These are phyloP conservation scores for Termitomyces sp. DNA, from an alignment of 768 basidiomycete genomes.

Conservation along the genomic window DNA sequence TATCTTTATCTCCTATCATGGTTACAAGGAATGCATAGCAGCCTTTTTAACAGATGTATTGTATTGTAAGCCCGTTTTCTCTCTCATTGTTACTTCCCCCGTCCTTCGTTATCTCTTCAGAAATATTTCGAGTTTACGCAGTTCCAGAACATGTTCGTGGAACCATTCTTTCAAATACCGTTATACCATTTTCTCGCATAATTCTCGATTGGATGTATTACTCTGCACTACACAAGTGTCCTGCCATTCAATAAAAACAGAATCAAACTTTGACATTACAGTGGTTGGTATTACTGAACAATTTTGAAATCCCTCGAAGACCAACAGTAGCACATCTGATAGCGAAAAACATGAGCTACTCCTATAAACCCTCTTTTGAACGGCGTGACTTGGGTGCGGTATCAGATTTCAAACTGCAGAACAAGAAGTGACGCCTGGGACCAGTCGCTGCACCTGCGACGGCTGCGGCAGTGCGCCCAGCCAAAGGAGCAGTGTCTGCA, in stretches of 20 bases:
- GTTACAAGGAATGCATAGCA: conserved; percentile 9
- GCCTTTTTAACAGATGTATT: conserved; percentile 7
- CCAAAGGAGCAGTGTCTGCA: conserved; percentile 55
- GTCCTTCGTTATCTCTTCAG: neutral
- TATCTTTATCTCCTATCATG: conserved; percentile 4
- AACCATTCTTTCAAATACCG: conserved; percentile 1
- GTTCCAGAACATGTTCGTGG: neutral
- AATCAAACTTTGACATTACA: neutral
- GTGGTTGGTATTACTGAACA: neutral
- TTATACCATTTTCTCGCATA: conserved; percentile 10
- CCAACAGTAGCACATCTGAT: neutral
- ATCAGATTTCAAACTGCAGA: conserved; percentile 70
- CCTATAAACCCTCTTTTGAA: conserved; percentile 18
- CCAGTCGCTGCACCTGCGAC: conserved; percentile 60
- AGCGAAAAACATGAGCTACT: neutral
- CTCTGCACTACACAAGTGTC: conserved; percentile 8
- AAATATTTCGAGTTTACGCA: neutral
- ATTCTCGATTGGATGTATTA: conserved; percentile 14
- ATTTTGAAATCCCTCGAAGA: neutral
- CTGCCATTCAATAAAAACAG: conserved; percentile 7
- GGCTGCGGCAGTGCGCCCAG: conserved; percentile 57
- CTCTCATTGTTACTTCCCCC: neutral
- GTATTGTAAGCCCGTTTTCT: neutral
- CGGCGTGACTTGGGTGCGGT: conserved; percentile 27
- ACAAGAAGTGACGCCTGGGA: conserved; percentile 80